Base-by-base conservation (phyloP, 2,329 filamentous ascomycete genomes). In the Aspergillus alliaceus region DNA sequence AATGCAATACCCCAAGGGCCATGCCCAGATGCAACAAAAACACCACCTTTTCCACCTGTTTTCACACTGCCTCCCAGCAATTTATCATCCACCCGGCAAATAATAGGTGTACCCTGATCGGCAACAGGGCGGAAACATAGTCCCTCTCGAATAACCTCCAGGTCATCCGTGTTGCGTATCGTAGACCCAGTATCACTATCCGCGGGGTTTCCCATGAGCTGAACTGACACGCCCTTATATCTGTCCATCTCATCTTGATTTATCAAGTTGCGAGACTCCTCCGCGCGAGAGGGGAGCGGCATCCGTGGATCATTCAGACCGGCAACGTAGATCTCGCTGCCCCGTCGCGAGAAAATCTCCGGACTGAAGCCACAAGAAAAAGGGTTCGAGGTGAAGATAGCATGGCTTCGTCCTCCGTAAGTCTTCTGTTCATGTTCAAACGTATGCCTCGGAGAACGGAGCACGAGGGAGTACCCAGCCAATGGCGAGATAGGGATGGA, bases 91-190 rank as follows among this genome's bases (percentile, higher is more conserved):
- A 91, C 73, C 32, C 82, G 77, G 3, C 80, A 76, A 9, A 93
- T 67, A 25, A 91, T 83, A 0, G 90, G 90, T 25, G 77, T 78
- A 0, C 89, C 90, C 51, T 79, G 81, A 1, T 79, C 74, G 22
- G 88, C 88, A 2, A 90, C 82, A 0, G 90, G 90, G 12, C 90
- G 82, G 74, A 91, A 92, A 69, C 90, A 93, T 56, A 93, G 69
- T 0, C 84, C 84, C 62, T 87, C 82, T 34, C 87, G 80, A 11
- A 91, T 68, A 12, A 90, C 74, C 61, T 90, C 80, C 15, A 91
- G 61, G 48, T 86, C 84, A 40, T 82, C 77, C 0, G 70, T 66
- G 4, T 75, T 76, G 1, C 71, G 66, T 0, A 67, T 65, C 3
- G 69, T 65, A 2, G 62, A 51, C 7, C 64, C 62, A 0, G 32